Evolutionary conservation across 768 basidiomycete genomes (phyloP).

Genomic region (Lentinula boryana): DNA sequence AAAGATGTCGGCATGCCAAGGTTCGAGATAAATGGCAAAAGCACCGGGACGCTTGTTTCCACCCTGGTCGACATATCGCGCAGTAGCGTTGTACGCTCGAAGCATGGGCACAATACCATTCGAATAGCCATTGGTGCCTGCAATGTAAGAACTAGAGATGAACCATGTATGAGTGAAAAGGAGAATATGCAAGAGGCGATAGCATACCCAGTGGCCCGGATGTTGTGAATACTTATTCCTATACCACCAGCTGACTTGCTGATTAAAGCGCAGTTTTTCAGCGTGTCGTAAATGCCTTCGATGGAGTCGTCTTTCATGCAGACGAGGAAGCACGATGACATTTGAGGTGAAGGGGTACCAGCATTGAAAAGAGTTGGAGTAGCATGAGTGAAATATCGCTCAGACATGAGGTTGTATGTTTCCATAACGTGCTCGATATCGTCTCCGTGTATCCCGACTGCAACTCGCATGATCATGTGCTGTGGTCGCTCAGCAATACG

Average conservation of each 20-base stretch:
- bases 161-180: constrained; percentile 3
- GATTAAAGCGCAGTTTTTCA: constrained; percentile 98
- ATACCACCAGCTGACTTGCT: constrained; percentile 99
- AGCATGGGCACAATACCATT: constrained; percentile 99
- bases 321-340: constrained; percentile 95
- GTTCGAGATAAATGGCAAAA: constrained; percentile 97
- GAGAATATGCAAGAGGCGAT: neutral
- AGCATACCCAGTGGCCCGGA: constrained; percentile 83
- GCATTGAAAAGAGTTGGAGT: constrained; percentile 98
- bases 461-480: constrained; percentile 99
- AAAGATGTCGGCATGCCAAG: constrained; percentile 97
- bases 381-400: constrained; percentile 97
- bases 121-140: constrained; percentile 97
- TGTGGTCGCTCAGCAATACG: constrained; percentile 96
- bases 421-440: constrained; percentile 87
- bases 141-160: constrained; percentile 81
- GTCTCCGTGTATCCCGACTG: constrained; percentile 90
- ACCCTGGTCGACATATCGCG: constrained; percentile 97
- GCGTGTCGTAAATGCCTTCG: constrained; percentile 97
- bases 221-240: constrained; percentile 92
- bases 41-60: constrained; percentile 99
- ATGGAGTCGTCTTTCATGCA: constrained; percentile 99
- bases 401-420: constrained; percentile 95
- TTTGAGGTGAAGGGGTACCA: constrained; percentile 91
- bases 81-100: constrained; percentile 94